Evolutionary conservation across 176 grass and related monocot genomes (phyloP), one percentile per base, ranked within the genome.

Genomic region (Typha latifolia): DNA sequence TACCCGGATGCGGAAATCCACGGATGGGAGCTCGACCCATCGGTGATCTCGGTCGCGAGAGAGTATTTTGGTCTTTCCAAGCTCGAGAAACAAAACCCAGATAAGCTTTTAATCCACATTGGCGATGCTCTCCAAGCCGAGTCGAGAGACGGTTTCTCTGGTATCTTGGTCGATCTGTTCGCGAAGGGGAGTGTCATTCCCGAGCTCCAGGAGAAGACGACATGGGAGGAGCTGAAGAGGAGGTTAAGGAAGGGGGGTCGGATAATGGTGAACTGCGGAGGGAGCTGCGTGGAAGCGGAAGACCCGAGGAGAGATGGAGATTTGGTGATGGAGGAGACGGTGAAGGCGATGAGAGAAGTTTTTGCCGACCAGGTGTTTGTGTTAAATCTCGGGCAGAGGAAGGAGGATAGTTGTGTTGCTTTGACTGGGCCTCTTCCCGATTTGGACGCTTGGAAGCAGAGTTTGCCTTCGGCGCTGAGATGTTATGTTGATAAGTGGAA

Each of bases 201-300:
- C 34, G 67, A 82, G 73, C 91, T 96, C 57, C 91, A 96, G 55
- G 76, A 96, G 1, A 64, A 27, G 69, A 57, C 16, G 19, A 79
- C 81, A 0, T 96, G 91, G 91, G 62, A 49, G 50, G 69, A 68
- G 69, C 49, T 90, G 4, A 64, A 69, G 47, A 67, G 26, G 50
- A 70, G 82, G 73, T 49, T 96, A 66, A 14, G 51, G 62, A 51
- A 0, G 3, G 77, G 74, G 14, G 91, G 91, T 12, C 57, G 87
- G 74, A 12, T 90, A 59, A 87, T 87, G 87, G 87, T 87, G 69
- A 96, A 96, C 80, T 90, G 84, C 51, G 91, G 87, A 15, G 87
- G 91, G 10, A 68, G 76, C 8, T 83, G 84, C 72, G 87, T 96
- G 52, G 91, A 96, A 67, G 76, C 91, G 26, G 91, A 96, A 49